phyloP scores from a whole-genome alignment of 1,284 basidiomycete genomes.

The Ganoderma meredithae region DNA sequence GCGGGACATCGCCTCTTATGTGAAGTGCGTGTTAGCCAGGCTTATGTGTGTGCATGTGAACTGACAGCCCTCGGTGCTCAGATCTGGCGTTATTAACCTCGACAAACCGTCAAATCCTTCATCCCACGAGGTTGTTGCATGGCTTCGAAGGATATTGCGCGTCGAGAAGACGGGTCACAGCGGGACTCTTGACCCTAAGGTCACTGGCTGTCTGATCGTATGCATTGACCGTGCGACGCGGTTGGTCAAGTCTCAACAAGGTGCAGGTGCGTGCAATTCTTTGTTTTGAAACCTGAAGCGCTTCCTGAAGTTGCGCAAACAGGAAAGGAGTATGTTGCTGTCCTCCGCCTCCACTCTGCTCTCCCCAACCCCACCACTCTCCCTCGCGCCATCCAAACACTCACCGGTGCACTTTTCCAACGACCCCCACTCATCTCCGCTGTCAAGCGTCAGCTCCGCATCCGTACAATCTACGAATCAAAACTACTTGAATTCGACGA shows the following conservation, averaged over 20 bases:
- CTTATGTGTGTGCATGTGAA: constrained; percentile 5
- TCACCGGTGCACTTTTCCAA: constrained; percentile 99
- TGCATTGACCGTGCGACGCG: constrained; percentile 99
- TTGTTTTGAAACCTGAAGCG: not conserved
- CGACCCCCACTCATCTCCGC: constrained; percentile 98
- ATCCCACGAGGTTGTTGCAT: constrained; percentile 99
- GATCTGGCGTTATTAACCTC: constrained; percentile 98
- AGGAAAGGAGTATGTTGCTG: constrained; percentile 99
- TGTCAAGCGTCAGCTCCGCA: constrained; percentile 97
- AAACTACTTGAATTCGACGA: constrained; percentile 98
- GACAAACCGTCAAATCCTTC: constrained; percentile 99
- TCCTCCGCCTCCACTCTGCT: constrained; percentile 89
- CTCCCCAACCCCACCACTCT: constrained; percentile 87
- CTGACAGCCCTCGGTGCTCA: constrained; percentile 40
- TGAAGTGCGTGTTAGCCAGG: constrained; percentile 67
- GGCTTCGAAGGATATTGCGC: constrained; percentile 95
- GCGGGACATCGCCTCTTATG: constrained; percentile 89
- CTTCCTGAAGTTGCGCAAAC: constrained; percentile 19
- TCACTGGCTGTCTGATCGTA: constrained; percentile 98
- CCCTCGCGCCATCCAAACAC: constrained; percentile 93
- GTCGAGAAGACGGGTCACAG: constrained; percentile 99
- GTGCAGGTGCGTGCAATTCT: constrained; percentile 70
- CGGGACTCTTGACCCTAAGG: constrained; percentile 98
- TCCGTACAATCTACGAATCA: constrained; percentile 97
- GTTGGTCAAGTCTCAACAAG: constrained; percentile 98